These are phyloP conservation scores for Falciphora oryzae DNA, from an alignment of 2,329 filamentous ascomycete species.

Conservation along the genomic window DNA sequence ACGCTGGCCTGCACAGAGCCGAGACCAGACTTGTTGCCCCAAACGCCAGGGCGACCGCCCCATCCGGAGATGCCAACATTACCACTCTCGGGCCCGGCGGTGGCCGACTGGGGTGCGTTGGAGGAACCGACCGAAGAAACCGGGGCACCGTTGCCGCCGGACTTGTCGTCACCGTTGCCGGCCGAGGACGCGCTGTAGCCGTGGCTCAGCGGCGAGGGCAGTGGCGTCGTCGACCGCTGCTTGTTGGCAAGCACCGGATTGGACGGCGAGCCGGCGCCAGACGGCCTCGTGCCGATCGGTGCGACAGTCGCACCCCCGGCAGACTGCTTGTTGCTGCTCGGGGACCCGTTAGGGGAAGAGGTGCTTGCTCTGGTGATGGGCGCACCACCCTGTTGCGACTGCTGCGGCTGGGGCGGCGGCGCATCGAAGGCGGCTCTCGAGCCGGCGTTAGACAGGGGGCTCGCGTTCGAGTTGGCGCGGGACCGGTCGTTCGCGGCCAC, in stretches of 20 bases:
- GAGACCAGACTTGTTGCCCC: constrained; percentile 76
- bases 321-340: constrained; percentile 54
- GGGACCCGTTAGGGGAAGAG: constrained; percentile 79
- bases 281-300: constrained; percentile 87
- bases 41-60: constrained; percentile 70
- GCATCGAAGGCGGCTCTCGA: constrained; percentile 50
- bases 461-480: constrained; percentile 78
- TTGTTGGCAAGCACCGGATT: constrained; percentile 58
- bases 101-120: constrained; percentile 43
- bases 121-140: too few species aligned
- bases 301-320: constrained; percentile 61
- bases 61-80: constrained; percentile 50
- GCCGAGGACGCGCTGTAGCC: constrained; percentile 50
- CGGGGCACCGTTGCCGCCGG: constrained; percentile 25
- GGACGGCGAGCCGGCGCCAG: constrained; percentile 45
- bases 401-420: constrained; percentile 37
- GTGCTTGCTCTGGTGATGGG: constrained; percentile 68
- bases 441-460: constrained; percentile 64
- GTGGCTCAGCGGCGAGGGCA: constrained; percentile 81
- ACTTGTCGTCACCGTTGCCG: constrained; percentile 43
- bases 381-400: constrained; percentile 38
- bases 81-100: constrained; percentile 36
- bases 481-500: constrained; percentile 48
- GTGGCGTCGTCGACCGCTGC: constrained; percentile 73
- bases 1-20: constrained; percentile 81